phyloP scores from a whole-genome alignment of 768 basidiomycete genomes.

The Hygrocybe coccinea region DNA sequence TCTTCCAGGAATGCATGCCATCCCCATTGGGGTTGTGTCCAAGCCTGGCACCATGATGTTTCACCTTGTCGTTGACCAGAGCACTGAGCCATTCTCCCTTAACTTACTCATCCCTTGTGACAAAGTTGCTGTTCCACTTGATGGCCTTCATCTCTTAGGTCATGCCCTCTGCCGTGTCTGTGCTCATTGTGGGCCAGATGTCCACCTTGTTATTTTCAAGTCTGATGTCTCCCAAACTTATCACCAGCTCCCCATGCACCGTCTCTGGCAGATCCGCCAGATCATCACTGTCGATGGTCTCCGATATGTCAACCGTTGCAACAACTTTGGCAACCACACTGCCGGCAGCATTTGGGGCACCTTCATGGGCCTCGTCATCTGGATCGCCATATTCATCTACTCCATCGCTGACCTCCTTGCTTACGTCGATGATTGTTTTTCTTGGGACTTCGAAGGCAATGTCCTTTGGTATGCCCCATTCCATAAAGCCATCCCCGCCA shows the following conservation, averaged over 20 bases:
- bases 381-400: too few species aligned
- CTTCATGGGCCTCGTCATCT: constrained; percentile 6
- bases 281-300: constrained; percentile 12
- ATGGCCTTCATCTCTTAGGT: constrained; percentile 33
- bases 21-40: constrained; percentile 37
- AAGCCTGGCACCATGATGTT: constrained; percentile 31
- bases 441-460: too few species aligned
- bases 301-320: constrained; percentile 8
- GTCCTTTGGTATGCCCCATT: constrained; percentile 23
- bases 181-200: too few species aligned
- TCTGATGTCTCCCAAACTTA: constrained; percentile 37
- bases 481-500: constrained; percentile 19
- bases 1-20: constrained; percentile 40
- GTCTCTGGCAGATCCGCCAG: constrained; percentile 28
- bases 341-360: constrained; percentile 14
- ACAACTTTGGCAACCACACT: constrained; percentile 9
- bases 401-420: too few species aligned
- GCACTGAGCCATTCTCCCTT: constrained; percentile 20
- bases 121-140: constrained; percentile 25
- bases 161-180: constrained; percentile 13
- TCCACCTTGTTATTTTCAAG: constrained; percentile 29
- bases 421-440: too few species aligned
- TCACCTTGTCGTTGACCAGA: constrained; percentile 38
- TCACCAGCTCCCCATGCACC: constrained; percentile 29
- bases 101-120: constrained; percentile 18